Conservation (phyloP, 2,329 filamentous ascomycete species). For the Hypomyces rosellus region DNA sequence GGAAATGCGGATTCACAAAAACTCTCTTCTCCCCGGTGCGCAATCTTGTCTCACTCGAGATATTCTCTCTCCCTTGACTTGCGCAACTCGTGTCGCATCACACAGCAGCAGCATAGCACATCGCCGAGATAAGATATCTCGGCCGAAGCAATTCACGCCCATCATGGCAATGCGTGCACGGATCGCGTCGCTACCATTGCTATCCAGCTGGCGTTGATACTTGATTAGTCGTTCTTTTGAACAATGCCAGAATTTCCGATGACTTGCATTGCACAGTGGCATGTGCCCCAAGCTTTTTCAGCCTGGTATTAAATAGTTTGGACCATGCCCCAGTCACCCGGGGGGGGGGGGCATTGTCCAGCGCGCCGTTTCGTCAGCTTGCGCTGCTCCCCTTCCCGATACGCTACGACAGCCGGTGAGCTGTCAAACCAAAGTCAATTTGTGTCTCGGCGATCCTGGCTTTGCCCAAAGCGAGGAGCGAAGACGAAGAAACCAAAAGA, state of each 20-base stretch:
- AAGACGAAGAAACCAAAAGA: background rate
- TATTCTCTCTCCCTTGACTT: background rate
- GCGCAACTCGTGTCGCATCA: no score
- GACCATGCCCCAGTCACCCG: background rate
- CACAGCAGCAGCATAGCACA: background rate
- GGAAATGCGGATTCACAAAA: background rate
- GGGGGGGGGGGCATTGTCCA: background rate
- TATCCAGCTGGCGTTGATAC: no score
- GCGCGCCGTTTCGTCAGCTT: constrained; percentile 3
- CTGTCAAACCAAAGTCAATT: background rate
- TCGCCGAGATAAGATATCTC: no score
- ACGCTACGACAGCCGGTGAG: constrained; percentile 1
- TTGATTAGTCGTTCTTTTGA: no score
- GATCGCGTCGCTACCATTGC: background rate
- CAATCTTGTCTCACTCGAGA: constrained; percentile 5
- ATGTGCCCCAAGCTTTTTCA: no score
- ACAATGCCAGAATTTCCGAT: background rate
- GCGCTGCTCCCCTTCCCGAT: constrained; percentile 7
- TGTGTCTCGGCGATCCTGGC: background rate
- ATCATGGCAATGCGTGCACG: background rate
- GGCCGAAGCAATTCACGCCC: background rate
- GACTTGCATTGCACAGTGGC: background rate
- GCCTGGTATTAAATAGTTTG: background rate
- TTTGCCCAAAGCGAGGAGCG: background rate
- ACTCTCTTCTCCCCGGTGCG: constrained; percentile 1